Percentiles rank a stretch among this genome's conserved stretches.
phyloP scores from a whole-genome alignment of 2,329 filamentous ascomycete genomes.

The Trichothecium roseum region DNA sequence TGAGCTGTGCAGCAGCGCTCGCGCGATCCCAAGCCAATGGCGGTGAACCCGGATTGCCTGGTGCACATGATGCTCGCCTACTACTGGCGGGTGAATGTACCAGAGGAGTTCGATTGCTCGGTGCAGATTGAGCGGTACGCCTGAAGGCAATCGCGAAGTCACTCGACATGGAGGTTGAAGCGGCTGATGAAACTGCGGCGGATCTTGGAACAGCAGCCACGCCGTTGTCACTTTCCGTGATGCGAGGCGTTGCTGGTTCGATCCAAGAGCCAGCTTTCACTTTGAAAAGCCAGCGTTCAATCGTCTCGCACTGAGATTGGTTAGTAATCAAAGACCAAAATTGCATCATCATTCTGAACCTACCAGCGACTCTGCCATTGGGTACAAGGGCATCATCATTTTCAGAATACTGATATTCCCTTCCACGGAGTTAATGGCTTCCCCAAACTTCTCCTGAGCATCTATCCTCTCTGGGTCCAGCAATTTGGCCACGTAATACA shows the following conservation, averaged over 20 bases:
- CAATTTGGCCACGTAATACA: constrained; percentile 35
- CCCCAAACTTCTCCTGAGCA: constrained; percentile 22
- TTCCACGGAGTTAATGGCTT: constrained; percentile 28
- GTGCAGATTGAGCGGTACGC: too few relatives aligned
- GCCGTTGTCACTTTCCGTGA: too few relatives aligned
- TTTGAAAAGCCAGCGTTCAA: constrained; percentile 27
- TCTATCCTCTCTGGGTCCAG: constrained; percentile 24
- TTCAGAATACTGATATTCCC: constrained; percentile 25
- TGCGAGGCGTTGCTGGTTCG: too few relatives aligned
- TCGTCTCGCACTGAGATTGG: constrained; percentile 21
- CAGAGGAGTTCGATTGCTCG: too few relatives aligned
- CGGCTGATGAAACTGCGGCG: constrained; percentile 7
- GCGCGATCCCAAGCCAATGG: constrained; percentile 15
- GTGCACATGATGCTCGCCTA: constrained; percentile 6
- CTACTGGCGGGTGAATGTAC: not conserved
- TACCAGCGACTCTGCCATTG: constrained; percentile 27
- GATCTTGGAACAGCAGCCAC: too few relatives aligned
- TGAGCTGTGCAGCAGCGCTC: constrained; percentile 15
- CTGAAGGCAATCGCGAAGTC: too few relatives aligned
- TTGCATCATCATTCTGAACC: constrained; percentile 6
- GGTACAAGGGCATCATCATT: constrained; percentile 26
- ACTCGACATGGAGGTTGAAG: too few relatives aligned
- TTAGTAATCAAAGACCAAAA: too few relatives aligned
- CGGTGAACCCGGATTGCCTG: constrained; percentile 7
- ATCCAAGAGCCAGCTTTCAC: constrained; percentile 17